A percentile compares a stretch with the other conserved stretches of the same genome.
Conservation (phyloP, 768 basidiomycete genomes). For the Suillus tomentosus region DNA sequence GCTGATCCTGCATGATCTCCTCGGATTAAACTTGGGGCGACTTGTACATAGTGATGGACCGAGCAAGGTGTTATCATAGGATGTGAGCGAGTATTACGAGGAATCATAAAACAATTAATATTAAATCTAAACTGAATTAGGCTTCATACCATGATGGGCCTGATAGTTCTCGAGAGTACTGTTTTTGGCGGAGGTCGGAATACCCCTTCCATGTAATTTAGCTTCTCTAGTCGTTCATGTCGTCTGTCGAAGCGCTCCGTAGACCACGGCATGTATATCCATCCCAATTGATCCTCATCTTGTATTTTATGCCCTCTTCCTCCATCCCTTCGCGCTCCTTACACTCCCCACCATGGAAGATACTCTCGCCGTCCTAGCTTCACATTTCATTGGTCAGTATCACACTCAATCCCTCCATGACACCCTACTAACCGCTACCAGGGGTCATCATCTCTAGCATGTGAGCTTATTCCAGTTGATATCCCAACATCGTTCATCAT, state of each 20-base stretch:
- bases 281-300: slow-evolving; percentile 13
- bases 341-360: slow-evolving; percentile 18
- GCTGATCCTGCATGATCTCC: not conserved
- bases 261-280: slow-evolving; percentile 29
- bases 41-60: not conserved
- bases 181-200: not conserved
- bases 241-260: slow-evolving; percentile 33
- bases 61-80: not conserved
- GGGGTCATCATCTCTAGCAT: slow-evolving; percentile 36
- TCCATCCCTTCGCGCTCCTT: slow-evolving; percentile 5
- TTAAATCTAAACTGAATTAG: slow-evolving; percentile 4
- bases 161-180: not conserved
- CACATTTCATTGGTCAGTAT: slow-evolving; percentile 30
- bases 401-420: not conserved
- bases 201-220: slow-evolving; percentile 8
- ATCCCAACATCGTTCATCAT: not conserved
- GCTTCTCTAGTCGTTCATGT: slow-evolving; percentile 30
- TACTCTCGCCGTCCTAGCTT: slow-evolving; percentile 25
- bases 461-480: slow-evolving; percentile 20
- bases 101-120: not conserved
- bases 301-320: slow-evolving; percentile 6
- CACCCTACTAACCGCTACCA: slow-evolving; percentile 16
- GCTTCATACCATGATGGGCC: not conserved
- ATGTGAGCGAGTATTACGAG: too few relatives aligned
- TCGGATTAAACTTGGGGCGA: not conserved